A percentile compares a stretch with the other conserved stretches of the same genome.
Evolutionary conservation across 2,329 filamentous ascomycete genomes (phyloP).

Genomic region (Sporothrix mexicana): DNA sequence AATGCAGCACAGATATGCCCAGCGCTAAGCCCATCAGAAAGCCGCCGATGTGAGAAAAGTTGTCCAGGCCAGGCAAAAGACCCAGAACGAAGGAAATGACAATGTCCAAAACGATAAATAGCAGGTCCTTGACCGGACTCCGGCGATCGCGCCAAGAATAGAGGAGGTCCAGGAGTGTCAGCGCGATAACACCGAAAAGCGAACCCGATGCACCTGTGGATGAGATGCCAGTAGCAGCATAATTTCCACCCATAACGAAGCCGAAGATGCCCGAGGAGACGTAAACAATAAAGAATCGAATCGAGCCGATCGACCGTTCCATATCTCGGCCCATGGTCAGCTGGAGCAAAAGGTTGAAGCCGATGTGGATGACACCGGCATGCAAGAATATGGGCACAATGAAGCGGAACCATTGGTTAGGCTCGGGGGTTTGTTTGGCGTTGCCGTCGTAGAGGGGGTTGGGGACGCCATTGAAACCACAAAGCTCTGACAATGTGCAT

Average conservation of each 20-base stretch:
- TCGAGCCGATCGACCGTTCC: constrained; percentile 84
- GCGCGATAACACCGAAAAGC: constrained; percentile 88
- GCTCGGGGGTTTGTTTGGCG: constrained; percentile 61
- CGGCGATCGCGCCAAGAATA: constrained; percentile 88
- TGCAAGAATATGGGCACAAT: constrained; percentile 96
- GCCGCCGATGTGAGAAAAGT: constrained; percentile 96
- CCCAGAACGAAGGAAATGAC: constrained; percentile 90
- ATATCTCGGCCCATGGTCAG: constrained; percentile 90
- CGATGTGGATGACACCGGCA: constrained; percentile 91
- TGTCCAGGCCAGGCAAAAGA: constrained; percentile 89
- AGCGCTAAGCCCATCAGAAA: constrained; percentile 90
- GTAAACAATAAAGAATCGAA: constrained; percentile 90
- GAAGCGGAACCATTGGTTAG: constrained; percentile 97
- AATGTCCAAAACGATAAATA: constrained; percentile 85
- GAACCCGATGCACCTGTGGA: constrained; percentile 89
- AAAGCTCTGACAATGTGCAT: constrained; percentile 82
- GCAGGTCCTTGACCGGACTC: constrained; percentile 80
- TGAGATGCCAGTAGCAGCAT: constrained; percentile 78
- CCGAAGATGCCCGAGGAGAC: constrained; percentile 92
- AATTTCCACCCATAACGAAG: constrained; percentile 93
- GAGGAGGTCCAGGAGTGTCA: constrained; percentile 85
- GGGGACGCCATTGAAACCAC: constrained; percentile 79
- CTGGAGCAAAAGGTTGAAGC: constrained; percentile 92
- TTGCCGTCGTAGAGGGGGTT: constrained; percentile 66
- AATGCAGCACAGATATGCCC: constrained; percentile 86